These are phyloP conservation scores for Amanita subjunquillea DNA, from an alignment of 768 basidiomycete species.

Conservation along the genomic window DNA sequence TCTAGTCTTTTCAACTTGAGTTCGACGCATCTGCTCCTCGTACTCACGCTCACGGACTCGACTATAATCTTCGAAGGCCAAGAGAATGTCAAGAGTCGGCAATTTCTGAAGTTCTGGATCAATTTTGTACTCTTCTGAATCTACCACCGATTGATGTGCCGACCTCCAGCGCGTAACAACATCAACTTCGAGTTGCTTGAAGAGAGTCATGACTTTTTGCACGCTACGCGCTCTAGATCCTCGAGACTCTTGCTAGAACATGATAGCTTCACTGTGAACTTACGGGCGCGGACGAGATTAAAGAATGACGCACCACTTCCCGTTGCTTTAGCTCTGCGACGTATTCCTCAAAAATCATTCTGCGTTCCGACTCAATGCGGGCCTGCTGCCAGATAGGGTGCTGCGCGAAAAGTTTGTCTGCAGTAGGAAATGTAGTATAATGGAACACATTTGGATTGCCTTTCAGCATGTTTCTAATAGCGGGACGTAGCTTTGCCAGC, in stretches of 20 bases:
- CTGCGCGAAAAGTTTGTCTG: slow-evolving; percentile 75
- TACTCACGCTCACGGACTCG: slow-evolving; percentile 85
- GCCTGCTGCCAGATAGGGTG: slow-evolving; percentile 91
- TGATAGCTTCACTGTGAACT: slow-evolving; percentile 4
- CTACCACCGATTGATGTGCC: slow-evolving; percentile 66
- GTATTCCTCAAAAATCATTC: slow-evolving; percentile 87
- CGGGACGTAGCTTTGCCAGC: slow-evolving; percentile 78
- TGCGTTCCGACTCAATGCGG: slow-evolving; percentile 76
- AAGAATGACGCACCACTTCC: slow-evolving; percentile 61
- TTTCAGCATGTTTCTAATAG: slow-evolving; percentile 76
- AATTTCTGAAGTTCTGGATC: slow-evolving; percentile 74
- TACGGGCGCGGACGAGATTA: not conserved
- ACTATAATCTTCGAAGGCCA: slow-evolving; percentile 92
- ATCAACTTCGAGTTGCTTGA: slow-evolving; percentile 83
- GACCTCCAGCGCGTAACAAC: slow-evolving; percentile 90
- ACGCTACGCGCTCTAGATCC: slow-evolving; percentile 72
- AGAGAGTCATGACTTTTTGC: slow-evolving; percentile 71
- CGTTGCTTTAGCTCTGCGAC: slow-evolving; percentile 75
- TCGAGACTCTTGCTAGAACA: slow-evolving; percentile 62
- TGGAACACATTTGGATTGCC: slow-evolving; percentile 84
- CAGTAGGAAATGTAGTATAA: slow-evolving; percentile 85
- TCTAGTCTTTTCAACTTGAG: slow-evolving; percentile 75
- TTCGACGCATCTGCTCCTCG: slow-evolving; percentile 73
- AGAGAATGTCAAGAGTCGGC: slow-evolving; percentile 84
- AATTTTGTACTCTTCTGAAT: slow-evolving; percentile 68